Base-by-base conservation (phyloP, 1,284 basidiomycete species). In the Stereum hirsutum region DNA sequence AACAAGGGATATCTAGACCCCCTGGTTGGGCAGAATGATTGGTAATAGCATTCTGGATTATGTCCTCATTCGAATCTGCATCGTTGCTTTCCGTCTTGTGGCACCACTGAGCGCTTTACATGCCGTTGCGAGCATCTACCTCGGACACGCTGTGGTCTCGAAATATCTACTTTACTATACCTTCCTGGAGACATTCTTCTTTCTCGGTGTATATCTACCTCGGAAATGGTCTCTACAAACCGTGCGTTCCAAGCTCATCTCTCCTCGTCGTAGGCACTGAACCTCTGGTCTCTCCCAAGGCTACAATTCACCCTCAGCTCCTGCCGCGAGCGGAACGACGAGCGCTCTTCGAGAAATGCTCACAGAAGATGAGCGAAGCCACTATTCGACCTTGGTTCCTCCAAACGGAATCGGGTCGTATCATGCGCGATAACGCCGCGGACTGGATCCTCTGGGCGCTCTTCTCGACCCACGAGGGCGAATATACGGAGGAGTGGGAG, bases 381-480 rank as follows among this genome's bases (percentile, higher is more conserved):
- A 70, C 48, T 65, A 41, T 71, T 0, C 55, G 63, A 0, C 73
- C 73, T 24, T 84, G 81, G 79, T 81, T 82, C 55, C 57, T 68
- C 17, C 62, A 60, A 1, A 19, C 49, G 0, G 23, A 46, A 2
- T 32, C 50, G 11, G 48, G 43, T 2, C 46, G 54, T 15, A 54
- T 75, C 44, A 62, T 61, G 39, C 67, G 65, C 21, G 63, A 73
- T 12, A 78, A 82, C 47, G 58, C 75, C 38, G 46, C 65, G 4
- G 74, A 81, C 41, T 82, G 80, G 79, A 54, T 81, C n/a, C 59
- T 77, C 5, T 82, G 79, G 78, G 74, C 76, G 0, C 50, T 83
- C 15, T 83, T 80, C 21, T 62, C 61, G 31, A 58, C 56, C 7
- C 56, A 58, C 23, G 55, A 57, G 25, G 51, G 59, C 1, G 55